Base-by-base conservation (phyloP, 805 yeast genomes). In the Candida taoyuanica region DNA sequence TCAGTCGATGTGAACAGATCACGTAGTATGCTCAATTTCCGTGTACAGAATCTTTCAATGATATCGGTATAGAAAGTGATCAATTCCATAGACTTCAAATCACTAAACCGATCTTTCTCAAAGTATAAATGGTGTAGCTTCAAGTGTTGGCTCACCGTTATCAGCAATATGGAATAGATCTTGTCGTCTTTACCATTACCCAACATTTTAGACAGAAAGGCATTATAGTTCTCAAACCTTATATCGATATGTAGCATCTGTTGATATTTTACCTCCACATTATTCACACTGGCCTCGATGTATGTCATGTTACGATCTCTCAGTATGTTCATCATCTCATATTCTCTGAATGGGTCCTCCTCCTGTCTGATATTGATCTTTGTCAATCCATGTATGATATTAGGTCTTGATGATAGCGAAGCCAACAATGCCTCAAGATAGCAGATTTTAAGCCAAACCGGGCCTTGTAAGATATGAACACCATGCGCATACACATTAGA, bases 401-500 rank as follows among this genome's bases (percentile, higher is more conserved):
- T 46, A 2, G 58, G 58, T 20, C 57, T 43, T 23, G 55, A 42
- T 0, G 47, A 25, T 1, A 37, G 31, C 1, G 43, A 34, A 17
- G 51, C 46, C n/a, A 52, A 2, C 4, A 52, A 9, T 1, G 54
- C n/a, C 29, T 54, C 58, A 14, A 48, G 7, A 0, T 47, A 17
- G 16, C 43, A 43, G 14, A 54, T 39, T 21, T 45, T 52, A 20
- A 40, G 30, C 58, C 58, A 54, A 5, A 47, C 5, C 3, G 37
- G 29, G 4, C 47, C 54, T 26, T 48, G 53, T 3, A 27, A 12
- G 2, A 46, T 33, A 37, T 54, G 55, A 1, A 54, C 8, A 1
- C 56, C 55, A 21, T 43, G 31, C 2, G 47, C 20, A 36, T 37
- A 52, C 12, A 51, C 44, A 28, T 52, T 51, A 4, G 57, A 46